phyloP scores from a whole-genome alignment of 257 asterid genomes.

The Lycium barbarum region DNA sequence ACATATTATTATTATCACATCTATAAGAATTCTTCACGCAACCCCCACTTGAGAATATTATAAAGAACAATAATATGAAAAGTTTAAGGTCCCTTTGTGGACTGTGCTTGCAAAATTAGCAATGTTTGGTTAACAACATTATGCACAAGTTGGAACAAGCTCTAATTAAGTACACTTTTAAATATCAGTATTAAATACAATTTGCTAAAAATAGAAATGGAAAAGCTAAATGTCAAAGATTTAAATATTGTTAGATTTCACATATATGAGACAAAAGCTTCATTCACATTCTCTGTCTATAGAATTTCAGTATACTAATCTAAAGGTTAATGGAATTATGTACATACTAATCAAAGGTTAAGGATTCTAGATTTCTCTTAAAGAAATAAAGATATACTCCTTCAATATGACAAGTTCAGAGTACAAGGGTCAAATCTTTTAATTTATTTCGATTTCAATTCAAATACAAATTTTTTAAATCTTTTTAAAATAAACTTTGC shows the following conservation, averaged over 20 bases:
- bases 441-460: no score
- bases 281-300: neutral
- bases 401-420: neutral
- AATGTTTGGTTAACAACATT: slow-evolving; percentile 29
- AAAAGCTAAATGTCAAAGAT: neutral
- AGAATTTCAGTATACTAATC: no score
- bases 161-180: neutral
- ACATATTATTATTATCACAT: neutral
- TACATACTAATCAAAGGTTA: neutral
- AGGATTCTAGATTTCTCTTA: neutral
- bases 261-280: neutral
- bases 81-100: neutral
- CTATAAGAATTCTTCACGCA: neutral
- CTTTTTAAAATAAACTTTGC: no score
- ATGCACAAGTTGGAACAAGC: slow-evolving; percentile 6
- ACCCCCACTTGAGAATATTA: neutral
- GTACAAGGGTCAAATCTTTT: no score
- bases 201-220: neutral
- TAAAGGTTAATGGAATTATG: neutral
- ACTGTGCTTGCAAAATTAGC: neutral
- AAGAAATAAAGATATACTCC: neutral
- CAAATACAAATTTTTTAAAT: no score
- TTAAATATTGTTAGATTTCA: neutral
- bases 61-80: neutral
- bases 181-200: neutral